Evolutionary conservation across 2,329 filamentous ascomycete species (phyloP).

Genomic region (Apiospora phragmitis): DNA sequence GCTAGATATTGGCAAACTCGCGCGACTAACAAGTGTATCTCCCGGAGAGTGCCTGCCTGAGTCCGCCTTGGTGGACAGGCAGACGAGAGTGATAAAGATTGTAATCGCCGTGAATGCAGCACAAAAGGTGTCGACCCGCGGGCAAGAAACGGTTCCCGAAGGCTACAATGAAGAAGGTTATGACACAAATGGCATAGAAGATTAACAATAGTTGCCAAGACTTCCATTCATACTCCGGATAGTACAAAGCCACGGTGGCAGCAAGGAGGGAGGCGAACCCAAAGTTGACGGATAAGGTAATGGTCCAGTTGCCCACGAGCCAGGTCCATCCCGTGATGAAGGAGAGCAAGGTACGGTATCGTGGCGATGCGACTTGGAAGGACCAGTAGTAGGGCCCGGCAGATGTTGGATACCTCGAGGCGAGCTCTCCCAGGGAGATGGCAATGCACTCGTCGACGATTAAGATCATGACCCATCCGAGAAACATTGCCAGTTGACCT

Average conservation of each 20-base stretch:
- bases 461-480: constrained; percentile 57
- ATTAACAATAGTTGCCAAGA: constrained; percentile 62
- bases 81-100: constrained; percentile 58
- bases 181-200: constrained; percentile 59
- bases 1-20: background rate
- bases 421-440: constrained; percentile 50
- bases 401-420: constrained; percentile 52
- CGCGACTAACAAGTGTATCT: constrained; percentile 44
- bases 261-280: constrained; percentile 55
- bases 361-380: constrained; percentile 45
- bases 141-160: constrained; percentile 60
- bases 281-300: constrained; percentile 55
- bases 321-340: constrained; percentile 55
- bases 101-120: constrained; percentile 55
- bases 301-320: constrained; percentile 53
- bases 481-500: constrained; percentile 56
- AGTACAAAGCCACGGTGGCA: constrained; percentile 53
- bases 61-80: constrained; percentile 54
- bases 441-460: constrained; percentile 54
- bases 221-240: constrained; percentile 51
- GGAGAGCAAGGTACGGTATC: constrained; percentile 45
- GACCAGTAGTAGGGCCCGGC: constrained; percentile 56
- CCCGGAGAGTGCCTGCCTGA: constrained; percentile 51
- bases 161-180: constrained; percentile 55
- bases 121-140: constrained; percentile 58